Evolutionary conservation across 495 filamentous ascomycete genomes (phyloP).

Genomic region (Hypoxylon rickii): DNA sequence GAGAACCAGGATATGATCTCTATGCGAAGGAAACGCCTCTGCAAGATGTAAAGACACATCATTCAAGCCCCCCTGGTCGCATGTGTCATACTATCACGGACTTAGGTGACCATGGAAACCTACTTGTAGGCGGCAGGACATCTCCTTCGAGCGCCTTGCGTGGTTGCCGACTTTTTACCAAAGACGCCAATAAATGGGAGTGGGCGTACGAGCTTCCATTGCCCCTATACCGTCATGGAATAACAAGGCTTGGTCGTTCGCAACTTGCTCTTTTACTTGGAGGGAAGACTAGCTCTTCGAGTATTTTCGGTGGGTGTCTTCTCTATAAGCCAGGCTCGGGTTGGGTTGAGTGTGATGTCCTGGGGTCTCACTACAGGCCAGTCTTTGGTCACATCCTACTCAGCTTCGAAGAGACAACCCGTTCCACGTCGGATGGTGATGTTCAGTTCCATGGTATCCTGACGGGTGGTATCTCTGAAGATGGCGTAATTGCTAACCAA

Average conservation of each 20-base stretch:
- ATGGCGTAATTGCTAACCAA: slow-evolving; percentile 63
- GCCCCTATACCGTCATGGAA: slow-evolving; percentile 74
- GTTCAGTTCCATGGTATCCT: slow-evolving; percentile 57
- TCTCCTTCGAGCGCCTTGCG: slow-evolving; percentile 68
- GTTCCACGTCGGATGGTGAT: not conserved
- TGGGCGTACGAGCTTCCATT: slow-evolving; percentile 63
- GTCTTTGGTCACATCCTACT: slow-evolving; percentile 65
- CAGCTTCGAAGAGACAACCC: slow-evolving; percentile 9
- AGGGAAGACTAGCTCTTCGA: slow-evolving; percentile 65
- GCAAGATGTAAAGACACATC: slow-evolving; percentile 30
- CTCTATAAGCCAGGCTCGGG: slow-evolving; percentile 61
- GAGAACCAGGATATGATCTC: slow-evolving; percentile 64
- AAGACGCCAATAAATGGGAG: slow-evolving; percentile 59
- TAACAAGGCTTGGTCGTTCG: slow-evolving; percentile 55
- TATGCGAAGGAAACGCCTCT: slow-evolving; percentile 45
- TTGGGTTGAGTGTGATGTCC: slow-evolving; percentile 49
- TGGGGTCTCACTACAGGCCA: slow-evolving; percentile 46
- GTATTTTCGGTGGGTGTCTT: slow-evolving; percentile 63
- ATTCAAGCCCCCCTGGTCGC: slow-evolving; percentile 53
- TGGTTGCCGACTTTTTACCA: slow-evolving; percentile 74
- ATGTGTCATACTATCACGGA: slow-evolving; percentile 80
- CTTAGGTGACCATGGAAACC: slow-evolving; percentile 51
- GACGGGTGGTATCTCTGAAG: slow-evolving; percentile 66
- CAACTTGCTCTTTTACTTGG: slow-evolving; percentile 65
- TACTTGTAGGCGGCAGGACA: slow-evolving; percentile 78